phyloP scores from a whole-genome alignment of 2,329 filamentous ascomycete genomes.

The Neopestalotiopsis sp. region DNA sequence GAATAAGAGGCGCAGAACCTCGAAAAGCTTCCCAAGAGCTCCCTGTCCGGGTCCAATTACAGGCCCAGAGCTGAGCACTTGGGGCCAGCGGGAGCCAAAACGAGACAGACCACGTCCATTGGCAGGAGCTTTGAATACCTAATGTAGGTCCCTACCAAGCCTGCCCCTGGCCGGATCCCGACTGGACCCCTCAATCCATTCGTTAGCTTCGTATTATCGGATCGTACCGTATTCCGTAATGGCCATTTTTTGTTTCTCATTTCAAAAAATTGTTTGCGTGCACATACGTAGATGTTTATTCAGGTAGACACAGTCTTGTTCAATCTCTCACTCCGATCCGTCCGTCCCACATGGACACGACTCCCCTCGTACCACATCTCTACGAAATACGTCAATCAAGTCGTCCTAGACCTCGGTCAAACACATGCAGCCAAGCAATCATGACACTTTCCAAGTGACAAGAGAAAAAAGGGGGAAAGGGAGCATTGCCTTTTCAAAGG shows the following conservation, averaged over 20 bases:
- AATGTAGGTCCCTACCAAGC: too few species aligned
- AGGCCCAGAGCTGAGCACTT: not conserved
- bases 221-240: not conserved
- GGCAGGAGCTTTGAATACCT: not conserved
- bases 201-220: conserved; percentile 3
- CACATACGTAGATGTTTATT: not conserved
- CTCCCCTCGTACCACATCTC: not conserved
- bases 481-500: not conserved
- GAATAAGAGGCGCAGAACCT: not conserved
- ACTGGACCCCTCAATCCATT: not conserved
- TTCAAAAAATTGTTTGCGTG: not conserved
- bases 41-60: not conserved
- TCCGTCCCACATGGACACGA: not conserved
- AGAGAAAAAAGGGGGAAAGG: not conserved
- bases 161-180: not conserved
- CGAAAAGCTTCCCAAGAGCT: not conserved
- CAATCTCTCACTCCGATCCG: not conserved
- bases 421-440: not conserved
- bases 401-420: not conserved
- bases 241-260: not conserved
- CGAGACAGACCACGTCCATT: not conserved
- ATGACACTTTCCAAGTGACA: not conserved
- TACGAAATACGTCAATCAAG: not conserved
- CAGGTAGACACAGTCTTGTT: not conserved
- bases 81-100: not conserved